A percentile compares a stretch with the other conserved stretches of the same genome.
Evolutionary conservation across 2,329 filamentous ascomycete species (phyloP).

Genomic region (Pseudocercospora macadamiae): DNA sequence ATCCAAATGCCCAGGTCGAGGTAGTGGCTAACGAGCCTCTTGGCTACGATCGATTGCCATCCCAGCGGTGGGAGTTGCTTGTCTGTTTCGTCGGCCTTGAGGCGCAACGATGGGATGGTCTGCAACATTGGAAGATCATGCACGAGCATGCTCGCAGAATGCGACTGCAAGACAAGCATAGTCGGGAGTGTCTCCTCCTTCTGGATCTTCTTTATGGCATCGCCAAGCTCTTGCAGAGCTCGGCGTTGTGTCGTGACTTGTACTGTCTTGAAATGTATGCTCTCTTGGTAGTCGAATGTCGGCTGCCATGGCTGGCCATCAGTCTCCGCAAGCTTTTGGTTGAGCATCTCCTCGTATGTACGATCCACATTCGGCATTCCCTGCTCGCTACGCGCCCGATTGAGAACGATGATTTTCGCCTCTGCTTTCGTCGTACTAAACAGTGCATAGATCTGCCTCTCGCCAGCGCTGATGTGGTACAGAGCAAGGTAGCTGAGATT

Average conservation of each 20-base stretch:
- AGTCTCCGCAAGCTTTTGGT: constrained; percentile 66
- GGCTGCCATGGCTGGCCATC: constrained; percentile 74
- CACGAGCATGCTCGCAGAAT: constrained; percentile 75
- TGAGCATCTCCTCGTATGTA: constrained; percentile 78
- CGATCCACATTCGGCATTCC: constrained; percentile 88
- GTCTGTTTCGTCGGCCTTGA: constrained; percentile 82
- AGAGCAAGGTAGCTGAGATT: constrained; percentile 78
- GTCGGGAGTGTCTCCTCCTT: constrained; percentile 80
- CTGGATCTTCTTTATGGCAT: constrained; percentile 85
- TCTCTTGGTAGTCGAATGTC: constrained; percentile 84
- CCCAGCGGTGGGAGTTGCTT: constrained; percentile 86
- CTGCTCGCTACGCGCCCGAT: constrained; percentile 77
- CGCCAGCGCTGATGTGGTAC: constrained; percentile 88
- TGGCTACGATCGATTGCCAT: constrained; percentile 89
- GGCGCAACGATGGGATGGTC: constrained; percentile 79
- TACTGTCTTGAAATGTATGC: constrained; percentile 79
- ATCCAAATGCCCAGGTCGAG: constrained; percentile 93
- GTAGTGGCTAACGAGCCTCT: constrained; percentile 84
- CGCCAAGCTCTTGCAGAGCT: constrained; percentile 82
- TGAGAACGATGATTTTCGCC: constrained; percentile 86
- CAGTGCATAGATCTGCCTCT: constrained; percentile 88
- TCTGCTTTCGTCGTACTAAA: constrained; percentile 82
- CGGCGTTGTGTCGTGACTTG: constrained; percentile 90
- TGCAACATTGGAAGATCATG: constrained; percentile 83
- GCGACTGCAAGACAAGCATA: constrained; percentile 88